These are phyloP conservation scores for Pezicula neosporulosa DNA, from an alignment of 2,329 filamentous ascomycete genomes.

Conservation along the genomic window DNA sequence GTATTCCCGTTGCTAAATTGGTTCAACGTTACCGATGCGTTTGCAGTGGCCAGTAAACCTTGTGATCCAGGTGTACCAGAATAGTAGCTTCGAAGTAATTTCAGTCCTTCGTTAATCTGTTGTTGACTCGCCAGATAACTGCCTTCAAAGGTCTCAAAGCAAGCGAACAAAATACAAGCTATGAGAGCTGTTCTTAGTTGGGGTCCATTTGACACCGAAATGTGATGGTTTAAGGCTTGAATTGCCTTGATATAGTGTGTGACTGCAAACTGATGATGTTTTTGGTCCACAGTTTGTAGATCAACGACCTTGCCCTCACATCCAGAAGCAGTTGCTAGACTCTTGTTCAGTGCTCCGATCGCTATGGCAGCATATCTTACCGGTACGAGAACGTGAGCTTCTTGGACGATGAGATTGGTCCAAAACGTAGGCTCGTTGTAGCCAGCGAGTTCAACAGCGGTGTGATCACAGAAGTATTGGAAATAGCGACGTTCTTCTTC, in stretches of 20 bases:
- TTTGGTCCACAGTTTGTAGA: constrained; percentile 36
- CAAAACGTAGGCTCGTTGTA: constrained; percentile 65
- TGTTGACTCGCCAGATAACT: constrained; percentile 56
- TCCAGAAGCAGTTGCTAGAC: constrained; percentile 41
- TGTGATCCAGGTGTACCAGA: constrained; percentile 16
- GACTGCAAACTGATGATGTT: constrained; percentile 57
- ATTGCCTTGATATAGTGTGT: constrained; percentile 56
- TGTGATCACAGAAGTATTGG: constrained; percentile 55
- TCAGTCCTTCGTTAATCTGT: constrained; percentile 57
- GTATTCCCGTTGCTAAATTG: too few species aligned
- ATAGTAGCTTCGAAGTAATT: constrained; percentile 43
- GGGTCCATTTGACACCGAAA: constrained; percentile 36
- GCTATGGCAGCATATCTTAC: constrained; percentile 66
- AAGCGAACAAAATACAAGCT: constrained; percentile 25
- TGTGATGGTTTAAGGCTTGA: constrained; percentile 44
- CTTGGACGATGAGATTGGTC: constrained; percentile 57
- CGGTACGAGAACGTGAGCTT: constrained; percentile 55
- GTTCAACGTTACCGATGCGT: too few species aligned
- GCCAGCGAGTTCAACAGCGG: constrained; percentile 59
- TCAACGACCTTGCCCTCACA: constrained; percentile 28
- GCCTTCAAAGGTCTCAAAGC: constrained; percentile 27
- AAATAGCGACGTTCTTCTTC: constrained; percentile 57
- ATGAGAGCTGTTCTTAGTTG: constrained; percentile 36
- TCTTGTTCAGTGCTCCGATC: constrained; percentile 63
- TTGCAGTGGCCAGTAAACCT: too few species aligned